Evolutionary conservation across 1,139 yeast species (phyloP), one percentile per base, ranked within the genome.

Genomic region (Blastobotrys arbuscula): DNA sequence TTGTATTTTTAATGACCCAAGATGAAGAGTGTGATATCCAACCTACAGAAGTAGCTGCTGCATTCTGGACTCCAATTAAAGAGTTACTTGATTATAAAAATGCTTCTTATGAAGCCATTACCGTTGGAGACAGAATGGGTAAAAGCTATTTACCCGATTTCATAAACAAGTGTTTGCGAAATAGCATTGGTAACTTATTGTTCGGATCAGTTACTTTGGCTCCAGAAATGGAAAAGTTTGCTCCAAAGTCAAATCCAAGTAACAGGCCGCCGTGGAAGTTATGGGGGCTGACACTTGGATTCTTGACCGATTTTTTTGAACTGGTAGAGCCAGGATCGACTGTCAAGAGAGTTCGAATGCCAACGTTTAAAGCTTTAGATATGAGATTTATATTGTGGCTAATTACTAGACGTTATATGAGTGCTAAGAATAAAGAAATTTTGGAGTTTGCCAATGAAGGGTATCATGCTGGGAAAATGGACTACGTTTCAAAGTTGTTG

Each of bases 211-310:
- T 67, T 12, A 56, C 57, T 19, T 54, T 70, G 16, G 45, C 47
- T 20, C 64, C 67, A 12, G 12, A 28, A 4, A 10, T 8, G 8
- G 19, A 18, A 19, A 21, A 31, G 10, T 26, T 13, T n/a, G 10
- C 28, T 30, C 15, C 8, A n/a, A 19, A 13, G 23, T 36, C 39
- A 24, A 19, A 36, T 36, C 26, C 39, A n/a, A 21, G 16, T 26
- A 16, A 36, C 59, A 18, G 48, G 49, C 12, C 57, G 0, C 68
- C 66, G 1, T 66, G 60, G 54, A 59, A 59, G 50, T 56, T 66
- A 30, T 69, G 73, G 73, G 73, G 73, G 1, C 59, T 69, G 13
- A 69, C 73, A 4, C 56, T 60, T 30, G 67, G 66, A 7, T 59
- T 68, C 18, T 46, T 69, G 26, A 56, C 59, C 12, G 73, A 69